These are phyloP conservation scores for Cytospora mali DNA, from an alignment of 2,329 filamentous ascomycete genomes.

Conservation along the genomic window DNA sequence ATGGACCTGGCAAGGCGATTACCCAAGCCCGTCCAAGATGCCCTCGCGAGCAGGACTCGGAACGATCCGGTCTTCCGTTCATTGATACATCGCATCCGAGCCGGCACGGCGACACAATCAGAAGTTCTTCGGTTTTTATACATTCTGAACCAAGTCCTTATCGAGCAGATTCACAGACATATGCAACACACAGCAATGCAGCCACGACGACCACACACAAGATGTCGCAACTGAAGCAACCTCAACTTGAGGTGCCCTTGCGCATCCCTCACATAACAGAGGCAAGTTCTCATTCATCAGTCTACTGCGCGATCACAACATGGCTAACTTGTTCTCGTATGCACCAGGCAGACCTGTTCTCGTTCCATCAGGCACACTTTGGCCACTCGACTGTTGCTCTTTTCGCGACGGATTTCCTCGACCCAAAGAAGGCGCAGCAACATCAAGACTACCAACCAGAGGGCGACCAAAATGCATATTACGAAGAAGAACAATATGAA, in stretches of 20 bases:
- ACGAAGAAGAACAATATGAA: conserved; percentile 48
- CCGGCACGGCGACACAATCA: neutral
- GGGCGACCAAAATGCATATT: conserved; percentile 36
- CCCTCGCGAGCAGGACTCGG: neutral
- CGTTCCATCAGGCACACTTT: conserved; percentile 66
- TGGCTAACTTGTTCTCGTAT: conserved; percentile 25
- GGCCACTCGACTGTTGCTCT: conserved; percentile 46
- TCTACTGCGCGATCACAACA: neutral
- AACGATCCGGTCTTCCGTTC: conserved; percentile 2
- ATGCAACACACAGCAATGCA: conserved; percentile 6
- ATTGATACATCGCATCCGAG: conserved; percentile 1
- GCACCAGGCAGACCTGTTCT: conserved; percentile 58
- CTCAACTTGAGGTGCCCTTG: conserved; percentile 27
- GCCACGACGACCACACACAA: conserved; percentile 5
- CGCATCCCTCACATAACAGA: conserved; percentile 42
- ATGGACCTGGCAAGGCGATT: neutral
- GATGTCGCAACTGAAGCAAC: conserved; percentile 22
- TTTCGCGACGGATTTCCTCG: conserved; percentile 51
- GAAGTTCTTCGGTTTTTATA: conserved; percentile 5
- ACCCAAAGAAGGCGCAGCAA: conserved; percentile 33
- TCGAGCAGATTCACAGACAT: conserved; percentile 5
- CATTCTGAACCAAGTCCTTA: conserved; percentile 10
- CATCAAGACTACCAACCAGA: conserved; percentile 35
- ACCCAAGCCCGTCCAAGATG: neutral
- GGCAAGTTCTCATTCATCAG: conserved; percentile 34